Percentiles rank a stretch among this genome's conserved stretches.
Conservation (phyloP, 2,329 filamentous ascomycete genomes). For the Pseudogymnoascus sp. region DNA sequence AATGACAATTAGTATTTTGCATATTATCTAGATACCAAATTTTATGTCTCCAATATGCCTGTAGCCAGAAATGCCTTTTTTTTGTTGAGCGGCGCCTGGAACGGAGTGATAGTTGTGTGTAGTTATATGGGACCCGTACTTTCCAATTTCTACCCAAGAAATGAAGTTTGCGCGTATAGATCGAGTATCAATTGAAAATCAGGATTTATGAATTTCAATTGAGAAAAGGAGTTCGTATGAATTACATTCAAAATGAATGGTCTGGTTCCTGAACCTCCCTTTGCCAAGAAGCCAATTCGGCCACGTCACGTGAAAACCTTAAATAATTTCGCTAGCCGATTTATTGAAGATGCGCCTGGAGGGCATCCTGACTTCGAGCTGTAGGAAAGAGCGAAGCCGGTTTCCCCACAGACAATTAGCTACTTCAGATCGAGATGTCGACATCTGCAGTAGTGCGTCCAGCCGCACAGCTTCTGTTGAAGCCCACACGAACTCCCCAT, state of each 20-base stretch:
- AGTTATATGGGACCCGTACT: not conserved
- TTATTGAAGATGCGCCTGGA: constrained; percentile 1
- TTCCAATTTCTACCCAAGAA: not conserved
- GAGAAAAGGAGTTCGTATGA: not conserved
- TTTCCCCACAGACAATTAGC: constrained; percentile 15
- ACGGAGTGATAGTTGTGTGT: not conserved
- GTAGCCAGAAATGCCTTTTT: not conserved
- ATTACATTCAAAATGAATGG: not conserved
- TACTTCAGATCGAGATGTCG: constrained; percentile 20
- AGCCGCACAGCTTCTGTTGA: constrained; percentile 15
- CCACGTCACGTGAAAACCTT: constrained; percentile 8
- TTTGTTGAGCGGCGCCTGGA: not conserved
- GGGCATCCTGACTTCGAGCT: constrained; percentile 5
- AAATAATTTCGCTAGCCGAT: constrained; percentile 8
- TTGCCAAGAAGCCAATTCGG: not conserved
- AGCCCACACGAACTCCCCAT: constrained; percentile 13
- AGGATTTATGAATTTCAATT: not conserved
- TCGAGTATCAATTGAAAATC: not conserved
- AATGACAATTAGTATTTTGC: not conserved
- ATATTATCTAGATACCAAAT: not conserved
- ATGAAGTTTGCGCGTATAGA: not conserved
- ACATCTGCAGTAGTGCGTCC: constrained; percentile 22
- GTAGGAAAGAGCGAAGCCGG: not conserved
- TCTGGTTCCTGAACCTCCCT: not conserved
- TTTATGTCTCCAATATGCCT: not conserved